Conservation (phyloP, 2,329 filamentous ascomycete genomes). For the Chaetomium sp. region DNA sequence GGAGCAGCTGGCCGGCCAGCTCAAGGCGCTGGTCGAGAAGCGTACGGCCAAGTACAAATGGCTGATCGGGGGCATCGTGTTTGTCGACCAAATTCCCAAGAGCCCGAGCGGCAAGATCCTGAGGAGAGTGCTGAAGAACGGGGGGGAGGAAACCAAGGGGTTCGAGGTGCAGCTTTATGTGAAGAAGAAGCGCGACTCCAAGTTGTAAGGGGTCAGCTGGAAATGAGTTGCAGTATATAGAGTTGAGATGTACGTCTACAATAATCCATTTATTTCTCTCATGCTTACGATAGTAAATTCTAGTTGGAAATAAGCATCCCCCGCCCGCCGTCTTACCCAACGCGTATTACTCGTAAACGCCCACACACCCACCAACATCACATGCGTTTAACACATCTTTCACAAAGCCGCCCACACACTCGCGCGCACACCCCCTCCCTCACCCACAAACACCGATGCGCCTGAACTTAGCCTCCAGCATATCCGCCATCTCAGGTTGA, state of each 20-base stretch:
- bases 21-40: conserved; percentile 60
- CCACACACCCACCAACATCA: too few species aligned
- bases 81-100: conserved; percentile 69
- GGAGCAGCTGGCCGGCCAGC: conserved; percentile 52
- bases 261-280: too few species aligned
- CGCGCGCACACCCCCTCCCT: too few species aligned
- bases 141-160: conserved; percentile 39
- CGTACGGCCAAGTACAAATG: conserved; percentile 66
- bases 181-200: conserved; percentile 55
- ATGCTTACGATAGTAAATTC: too few species aligned
- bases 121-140: conserved; percentile 44
- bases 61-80: conserved; percentile 67
- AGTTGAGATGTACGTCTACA: not conserved
- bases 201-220: conserved; percentile 25
- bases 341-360: too few species aligned
- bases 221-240: not conserved
- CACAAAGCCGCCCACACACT: too few species aligned
- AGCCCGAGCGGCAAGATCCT: conserved; percentile 58
- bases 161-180: conserved; percentile 47
- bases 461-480: too few species aligned
- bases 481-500: too few species aligned
- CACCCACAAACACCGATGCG: too few species aligned
- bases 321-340: too few species aligned
- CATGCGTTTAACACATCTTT: too few species aligned
- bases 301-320: too few species aligned